Conservation (phyloP, 345 rosid genomes). For the Hypericum perforatum region DNA sequence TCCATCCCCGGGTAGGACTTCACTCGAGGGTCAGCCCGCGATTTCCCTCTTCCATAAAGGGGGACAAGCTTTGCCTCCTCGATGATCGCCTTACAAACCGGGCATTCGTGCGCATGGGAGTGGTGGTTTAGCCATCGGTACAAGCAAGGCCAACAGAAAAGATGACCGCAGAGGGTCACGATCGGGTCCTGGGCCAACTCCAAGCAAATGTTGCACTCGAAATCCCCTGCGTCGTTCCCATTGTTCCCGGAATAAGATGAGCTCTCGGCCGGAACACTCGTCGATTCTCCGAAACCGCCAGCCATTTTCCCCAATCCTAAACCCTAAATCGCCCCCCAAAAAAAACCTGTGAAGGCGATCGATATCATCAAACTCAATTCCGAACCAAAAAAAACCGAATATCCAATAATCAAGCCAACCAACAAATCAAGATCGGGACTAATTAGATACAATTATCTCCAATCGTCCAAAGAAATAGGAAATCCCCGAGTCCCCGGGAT, state of each 20-base stretch:
- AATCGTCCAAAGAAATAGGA: too few species aligned
- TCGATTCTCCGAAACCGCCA: conserved; percentile 43
- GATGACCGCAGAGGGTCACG: conserved; percentile 84
- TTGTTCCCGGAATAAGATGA: conserved; percentile 27
- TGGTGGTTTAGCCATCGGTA: conserved; percentile 82
- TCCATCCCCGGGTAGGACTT: conserved; percentile 60
- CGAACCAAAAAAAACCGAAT: too few species aligned
- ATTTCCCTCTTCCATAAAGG: conserved; percentile 84
- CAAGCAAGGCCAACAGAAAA: conserved; percentile 89
- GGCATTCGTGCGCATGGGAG: conserved; percentile 81
- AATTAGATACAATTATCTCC: too few species aligned
- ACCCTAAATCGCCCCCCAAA: too few species aligned
- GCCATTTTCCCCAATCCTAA: conserved; percentile 26
- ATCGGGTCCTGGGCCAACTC: conserved; percentile 87
- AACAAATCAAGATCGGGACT: too few species aligned
- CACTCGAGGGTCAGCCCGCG: conserved; percentile 56
- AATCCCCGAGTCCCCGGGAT: too few species aligned
- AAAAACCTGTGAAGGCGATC: too few species aligned
- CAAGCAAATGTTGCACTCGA: conserved; percentile 92
- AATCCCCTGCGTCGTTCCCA: conserved; percentile 55
- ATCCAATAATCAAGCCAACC: too few species aligned
- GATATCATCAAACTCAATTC: too few species aligned
- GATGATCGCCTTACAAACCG: conserved; percentile 82
- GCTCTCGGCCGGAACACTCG: conserved; percentile 24
- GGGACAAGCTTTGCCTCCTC: conserved; percentile 90